Base-by-base conservation (phyloP, 1,284 basidiomycete genomes). In the Ustilago sp. region DNA sequence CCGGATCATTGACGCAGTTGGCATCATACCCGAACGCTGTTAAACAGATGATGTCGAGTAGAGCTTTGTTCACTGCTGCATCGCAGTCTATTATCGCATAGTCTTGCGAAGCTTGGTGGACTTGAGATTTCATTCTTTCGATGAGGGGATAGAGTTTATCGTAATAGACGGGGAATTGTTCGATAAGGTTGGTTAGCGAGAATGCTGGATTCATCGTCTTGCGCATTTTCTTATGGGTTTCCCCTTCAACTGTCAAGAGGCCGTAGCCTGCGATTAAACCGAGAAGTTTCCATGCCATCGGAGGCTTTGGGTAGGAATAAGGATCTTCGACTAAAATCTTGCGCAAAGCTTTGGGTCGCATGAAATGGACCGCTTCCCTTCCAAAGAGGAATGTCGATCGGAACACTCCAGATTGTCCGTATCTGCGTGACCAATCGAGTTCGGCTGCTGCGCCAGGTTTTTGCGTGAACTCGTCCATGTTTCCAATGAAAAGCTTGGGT, bases 21-120 rank as follows among this genome's bases (percentile, higher is more conserved):
- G 82, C 83, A 7, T 77, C 70, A 61, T 80, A 81, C 12, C 77
- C 81, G 41, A 80, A 80, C 4, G 79, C 80, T 54, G 79, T 68
- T 7, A 77, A 56, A 53, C 83, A 81, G 59, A 85, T 85, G 59
- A 85, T 85, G 64, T 86, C 85, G 19, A 86, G 80, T 4, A 85
- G 70, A 12, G 79, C 64, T n/a, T 73, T 66, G 56, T 72, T 77
- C 31, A 82, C 65, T 72, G 73, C 81, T 4, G 48, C 56, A 35
- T 74, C 63, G 2, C 85, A 68, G 39, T 86, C 81, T 63, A 85
- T 67, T 17, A 79, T 67, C 4, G 69, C 64, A 41, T 63, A 60
- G 17, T 70, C 76, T 1, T 73, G 47, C 5, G 65, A 45, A 19
- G 70, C 75, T 12, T 68, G 60, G 0, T 73, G 72, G 17, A 80